phyloP scores from a whole-genome alignment of 495 filamentous ascomycete species.

The Tuber brumale region DNA sequence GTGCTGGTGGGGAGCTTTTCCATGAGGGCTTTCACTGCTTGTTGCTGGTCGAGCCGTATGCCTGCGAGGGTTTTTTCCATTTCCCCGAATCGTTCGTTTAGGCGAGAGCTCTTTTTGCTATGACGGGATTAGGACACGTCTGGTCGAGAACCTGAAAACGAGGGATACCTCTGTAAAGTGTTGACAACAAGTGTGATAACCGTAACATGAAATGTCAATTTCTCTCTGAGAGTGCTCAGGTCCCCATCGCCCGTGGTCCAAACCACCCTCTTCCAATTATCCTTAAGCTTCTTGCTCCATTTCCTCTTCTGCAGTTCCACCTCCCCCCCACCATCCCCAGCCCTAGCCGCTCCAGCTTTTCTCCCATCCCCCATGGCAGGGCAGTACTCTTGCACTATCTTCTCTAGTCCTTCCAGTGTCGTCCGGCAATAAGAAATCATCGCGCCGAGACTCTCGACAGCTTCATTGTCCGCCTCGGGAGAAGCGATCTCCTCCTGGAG shows the following conservation, averaged over 20 bases:
- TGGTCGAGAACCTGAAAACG: background rate
- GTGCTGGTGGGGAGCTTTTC: background rate
- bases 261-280: constrained; percentile 5
- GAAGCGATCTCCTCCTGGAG: constrained; percentile 37
- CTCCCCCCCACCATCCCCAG: background rate
- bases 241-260: constrained; percentile 8
- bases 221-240: background rate
- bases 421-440: constrained; percentile 4
- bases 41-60: background rate
- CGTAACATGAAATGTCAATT: background rate
- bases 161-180: constrained; percentile 5
- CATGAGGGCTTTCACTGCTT: background rate
- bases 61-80: background rate
- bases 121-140: background rate
- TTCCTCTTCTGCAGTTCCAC: background rate
- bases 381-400: constrained; percentile 6
- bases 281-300: constrained; percentile 6
- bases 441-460: background rate
- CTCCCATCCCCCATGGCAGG: background rate
- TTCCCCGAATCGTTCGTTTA: background rate
- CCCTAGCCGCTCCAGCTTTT: background rate
- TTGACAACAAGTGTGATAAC: background rate
- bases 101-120: background rate
- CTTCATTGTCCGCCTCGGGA: background rate
- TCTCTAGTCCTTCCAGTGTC: constrained; percentile 7